Base-by-base conservation (phyloP, 371 early-diverging fungal genomes). In the Mortierella sp. region DNA sequence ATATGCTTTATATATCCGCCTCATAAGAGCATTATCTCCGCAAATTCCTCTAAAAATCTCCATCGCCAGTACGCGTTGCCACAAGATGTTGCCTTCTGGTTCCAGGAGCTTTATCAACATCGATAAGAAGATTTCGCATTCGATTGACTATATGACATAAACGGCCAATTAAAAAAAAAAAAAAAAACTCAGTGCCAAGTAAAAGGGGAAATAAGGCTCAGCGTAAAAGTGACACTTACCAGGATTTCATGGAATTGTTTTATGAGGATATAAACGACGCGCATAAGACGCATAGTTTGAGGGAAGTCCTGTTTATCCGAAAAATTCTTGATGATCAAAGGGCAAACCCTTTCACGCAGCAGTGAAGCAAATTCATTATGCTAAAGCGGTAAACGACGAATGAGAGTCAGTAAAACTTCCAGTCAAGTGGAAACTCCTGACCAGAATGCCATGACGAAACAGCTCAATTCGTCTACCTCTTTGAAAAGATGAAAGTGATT, bases 91-190 rank as follows among this genome's bases (percentile, higher is more conserved):
- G 4, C 81, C 74, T 52, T 93, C 94, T 9, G 91, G 90, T 33
- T 95, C 97, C 40, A 96, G 72, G 16, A 95, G 88, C 75, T 95
- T 94, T 45, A 93, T 88, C 74, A 96, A 88, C 89, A 97, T 94
- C 7, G 96, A 91, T 57, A 98, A 77, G 67, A 97, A 97, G 38
- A 98, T 94, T 77, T 98, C 98, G 83, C 96, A 96, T 70, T 97
- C 98, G 83, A 93, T 94, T 6, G 74, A 40, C 72, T 73, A 32
- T 33, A n/a, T 50, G 50, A 50, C 10, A 13, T 8, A 8, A 28
- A 24, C 32, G 32, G 58, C 0, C 24, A 22, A 57, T 13, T n/a
- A 40, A 36, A 36, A n/a, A 38, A 40, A 60, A n/a, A 58, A 8
- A 28, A 28, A 15, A 24, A 5, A 16, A 28, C 2, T 36, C n/a